Conservation (phyloP, 805 yeast genomes). For the Candida tibetensis region DNA sequence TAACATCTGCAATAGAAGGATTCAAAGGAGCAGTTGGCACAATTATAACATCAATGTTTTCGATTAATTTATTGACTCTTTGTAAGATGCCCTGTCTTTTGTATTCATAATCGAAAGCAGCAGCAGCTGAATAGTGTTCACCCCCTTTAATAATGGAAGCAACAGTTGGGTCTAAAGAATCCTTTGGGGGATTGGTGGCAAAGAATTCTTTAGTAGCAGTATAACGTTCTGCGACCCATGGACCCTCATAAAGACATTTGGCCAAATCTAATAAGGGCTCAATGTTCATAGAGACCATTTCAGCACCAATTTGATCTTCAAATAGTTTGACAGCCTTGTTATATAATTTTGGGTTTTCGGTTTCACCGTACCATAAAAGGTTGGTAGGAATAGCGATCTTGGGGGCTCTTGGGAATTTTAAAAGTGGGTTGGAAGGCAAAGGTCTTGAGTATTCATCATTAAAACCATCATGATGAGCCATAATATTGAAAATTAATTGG, state of each 20-base stretch:
- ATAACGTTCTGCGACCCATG: slow-evolving; percentile 98
- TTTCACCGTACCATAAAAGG: slow-evolving; percentile 79
- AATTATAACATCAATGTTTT: slow-evolving; percentile 67
- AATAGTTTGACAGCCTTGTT: slow-evolving; percentile 52
- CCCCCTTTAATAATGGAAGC: slow-evolving; percentile 73
- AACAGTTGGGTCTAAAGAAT: slow-evolving; percentile 83
- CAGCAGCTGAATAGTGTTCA: slow-evolving; percentile 73
- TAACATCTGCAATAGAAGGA: slow-evolving; percentile 75
- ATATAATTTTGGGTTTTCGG: slow-evolving; percentile 70
- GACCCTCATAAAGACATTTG: slow-evolving; percentile 87
- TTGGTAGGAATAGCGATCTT: slow-evolving; percentile 73
- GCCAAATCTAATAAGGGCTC: slow-evolving; percentile 77
- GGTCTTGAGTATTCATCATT: slow-evolving; percentile 79
- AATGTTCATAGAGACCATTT: slow-evolving; percentile 64
- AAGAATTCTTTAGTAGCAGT: slow-evolving; percentile 76
- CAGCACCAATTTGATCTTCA: slow-evolving; percentile 45
- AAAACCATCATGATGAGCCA: slow-evolving; percentile 67
- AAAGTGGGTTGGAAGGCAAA: slow-evolving; percentile 64
- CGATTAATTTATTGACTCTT: slow-evolving; percentile 52
- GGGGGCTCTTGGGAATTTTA: slow-evolving; percentile 56
- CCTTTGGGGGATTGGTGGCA: slow-evolving; percentile 64
- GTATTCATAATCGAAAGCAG: slow-evolving; percentile 82
- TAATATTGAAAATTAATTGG: slow-evolving; percentile 64
- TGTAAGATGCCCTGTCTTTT: slow-evolving; percentile 78
- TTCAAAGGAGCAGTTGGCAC: slow-evolving; percentile 95